Evolutionary conservation across 768 basidiomycete genomes (phyloP).

Genomic region (Naganishia onofrii): DNA sequence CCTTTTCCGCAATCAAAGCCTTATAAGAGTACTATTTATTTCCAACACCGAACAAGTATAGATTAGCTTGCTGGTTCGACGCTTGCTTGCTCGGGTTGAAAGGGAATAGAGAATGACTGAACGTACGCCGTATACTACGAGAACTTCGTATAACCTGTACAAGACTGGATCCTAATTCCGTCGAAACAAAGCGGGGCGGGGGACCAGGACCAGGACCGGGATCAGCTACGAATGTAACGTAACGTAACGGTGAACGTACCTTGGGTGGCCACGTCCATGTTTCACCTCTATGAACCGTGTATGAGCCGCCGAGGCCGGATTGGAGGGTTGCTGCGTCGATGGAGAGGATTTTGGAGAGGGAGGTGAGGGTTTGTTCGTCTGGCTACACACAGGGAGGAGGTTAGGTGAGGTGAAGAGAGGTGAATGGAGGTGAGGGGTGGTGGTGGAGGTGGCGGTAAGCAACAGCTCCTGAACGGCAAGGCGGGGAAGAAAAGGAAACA

Average conservation of each 20-base stretch:
- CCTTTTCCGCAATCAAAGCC: constrained; percentile 48
- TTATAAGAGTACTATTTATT: constrained; percentile 41
- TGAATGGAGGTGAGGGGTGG: too few species aligned
- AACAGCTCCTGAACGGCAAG: not conserved
- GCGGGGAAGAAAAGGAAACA: not conserved
- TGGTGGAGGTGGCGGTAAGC: not conserved
- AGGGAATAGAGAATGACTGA: not conserved
- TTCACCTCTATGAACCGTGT: constrained; percentile 38
- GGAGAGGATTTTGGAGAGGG: constrained; percentile 25
- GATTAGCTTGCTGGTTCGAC: too few species aligned
- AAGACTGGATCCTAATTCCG: constrained; percentile 43
- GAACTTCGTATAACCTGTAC: constrained; percentile 47
- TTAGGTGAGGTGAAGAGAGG: too few species aligned
- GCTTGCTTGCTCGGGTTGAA: too few species aligned
- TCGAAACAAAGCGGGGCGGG: too few species aligned
- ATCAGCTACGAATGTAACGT: too few species aligned
- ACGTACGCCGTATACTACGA: constrained; percentile 45
- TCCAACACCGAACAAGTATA: not conserved
- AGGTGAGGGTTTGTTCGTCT: constrained; percentile 15
- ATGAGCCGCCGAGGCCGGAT: constrained; percentile 11
- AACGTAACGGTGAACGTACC: too few species aligned
- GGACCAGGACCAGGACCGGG: too few species aligned
- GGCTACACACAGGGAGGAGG: too few species aligned
- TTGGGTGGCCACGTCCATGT: constrained; percentile 45
- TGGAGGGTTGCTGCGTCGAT: constrained; percentile 5